phyloP scores from a whole-genome alignment of 2,329 filamentous ascomycete species.

The Keithomyces neogunnii region DNA sequence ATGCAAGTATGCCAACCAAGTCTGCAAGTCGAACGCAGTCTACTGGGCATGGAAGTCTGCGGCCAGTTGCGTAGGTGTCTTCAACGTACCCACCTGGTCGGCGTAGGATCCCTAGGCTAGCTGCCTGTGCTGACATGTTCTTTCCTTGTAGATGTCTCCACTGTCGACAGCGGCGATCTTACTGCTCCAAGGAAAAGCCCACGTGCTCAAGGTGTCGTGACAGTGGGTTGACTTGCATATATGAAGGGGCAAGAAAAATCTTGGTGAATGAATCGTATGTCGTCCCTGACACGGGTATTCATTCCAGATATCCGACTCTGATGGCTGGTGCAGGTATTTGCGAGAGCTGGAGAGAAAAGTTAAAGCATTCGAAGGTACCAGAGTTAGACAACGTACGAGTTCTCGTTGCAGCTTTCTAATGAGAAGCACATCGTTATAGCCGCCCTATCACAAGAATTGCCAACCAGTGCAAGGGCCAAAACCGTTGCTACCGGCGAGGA shows the following conservation, averaged over 20 bases:
- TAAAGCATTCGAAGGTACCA: constrained; percentile 19
- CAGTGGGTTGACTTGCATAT: constrained; percentile 20
- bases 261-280: constrained; percentile 24
- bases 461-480: constrained; percentile 1
- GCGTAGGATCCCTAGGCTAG: no score
- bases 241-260: constrained; percentile 26
- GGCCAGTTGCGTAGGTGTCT: constrained; percentile 19
- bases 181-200: constrained; percentile 29
- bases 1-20: neutral
- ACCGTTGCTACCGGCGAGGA: constrained; percentile 12
- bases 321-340: constrained; percentile 18
- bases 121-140: neutral
- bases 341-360: constrained; percentile 24
- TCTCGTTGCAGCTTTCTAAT: neutral
- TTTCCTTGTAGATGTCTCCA: constrained; percentile 20
- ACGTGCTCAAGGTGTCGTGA: constrained; percentile 25
- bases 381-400: neutral
- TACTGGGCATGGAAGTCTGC: constrained; percentile 11
- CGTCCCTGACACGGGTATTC: no score
- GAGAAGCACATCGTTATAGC: neutral
- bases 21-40: neutral
- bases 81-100: neutral
- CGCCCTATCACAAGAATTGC: constrained; percentile 1
- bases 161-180: constrained; percentile 25
- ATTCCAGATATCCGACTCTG: neutral